These are phyloP conservation scores for Russula ochroleuca DNA, from an alignment of 768 basidiomycete species.

Conservation along the genomic window DNA sequence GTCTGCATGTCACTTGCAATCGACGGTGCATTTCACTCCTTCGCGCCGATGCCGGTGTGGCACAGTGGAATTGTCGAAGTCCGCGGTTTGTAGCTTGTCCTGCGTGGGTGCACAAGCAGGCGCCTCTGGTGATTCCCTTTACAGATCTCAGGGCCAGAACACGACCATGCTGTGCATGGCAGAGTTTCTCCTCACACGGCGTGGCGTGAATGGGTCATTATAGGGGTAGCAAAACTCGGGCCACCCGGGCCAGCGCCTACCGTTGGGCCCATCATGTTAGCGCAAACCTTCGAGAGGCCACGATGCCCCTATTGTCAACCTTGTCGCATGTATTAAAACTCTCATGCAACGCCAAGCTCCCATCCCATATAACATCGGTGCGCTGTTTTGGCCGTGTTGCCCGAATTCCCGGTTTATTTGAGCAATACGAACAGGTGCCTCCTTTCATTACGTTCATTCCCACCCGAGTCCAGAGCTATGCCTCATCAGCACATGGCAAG, in stretches of 20 bases:
- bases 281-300: too few species aligned
- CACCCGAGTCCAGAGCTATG: not conserved
- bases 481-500: not conserved
- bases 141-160: not conserved
- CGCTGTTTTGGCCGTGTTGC: not conserved
- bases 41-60: not conserved
- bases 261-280: too few species aligned
- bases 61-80: not conserved
- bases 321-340: not conserved
- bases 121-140: not conserved
- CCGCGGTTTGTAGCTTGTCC: not conserved
- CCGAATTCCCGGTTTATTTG: not conserved
- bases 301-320: not conserved
- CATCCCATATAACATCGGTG: not conserved
- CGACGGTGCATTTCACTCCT: not conserved
- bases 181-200: too few species aligned
- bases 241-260: too few species aligned
- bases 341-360: not conserved
- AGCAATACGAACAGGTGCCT: not conserved
- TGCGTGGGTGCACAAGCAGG: not conserved
- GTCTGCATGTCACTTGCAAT: not conserved
- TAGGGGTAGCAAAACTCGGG: too few species aligned
- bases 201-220: too few species aligned
- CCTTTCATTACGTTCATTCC: not conserved
- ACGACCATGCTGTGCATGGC: not conserved